phyloP scores from a whole-genome alignment of 768 basidiomycete genomes.

The Leccinum boreale region DNA sequence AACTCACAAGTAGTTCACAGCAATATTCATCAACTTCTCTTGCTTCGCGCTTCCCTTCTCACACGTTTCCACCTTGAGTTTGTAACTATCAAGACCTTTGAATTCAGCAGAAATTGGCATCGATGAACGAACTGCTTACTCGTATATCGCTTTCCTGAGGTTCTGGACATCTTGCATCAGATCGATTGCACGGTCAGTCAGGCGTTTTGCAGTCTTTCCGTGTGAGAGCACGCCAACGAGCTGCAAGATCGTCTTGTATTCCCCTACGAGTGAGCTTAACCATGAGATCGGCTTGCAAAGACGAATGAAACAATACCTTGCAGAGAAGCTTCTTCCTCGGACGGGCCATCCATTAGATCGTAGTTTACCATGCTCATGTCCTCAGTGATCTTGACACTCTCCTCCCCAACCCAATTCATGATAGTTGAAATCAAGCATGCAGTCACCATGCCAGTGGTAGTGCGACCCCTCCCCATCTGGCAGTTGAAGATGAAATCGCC shows the following conservation, averaged over 20 bases:
- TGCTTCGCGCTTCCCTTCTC: conserved; percentile 79
- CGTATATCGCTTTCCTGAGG: conserved; percentile 90
- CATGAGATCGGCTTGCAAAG: background rate
- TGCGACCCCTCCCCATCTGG: conserved; percentile 92
- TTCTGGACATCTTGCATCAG: conserved; percentile 97
- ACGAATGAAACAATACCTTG: conserved; percentile 52
- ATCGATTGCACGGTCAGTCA: conserved; percentile 88
- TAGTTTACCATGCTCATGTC: conserved; percentile 43
- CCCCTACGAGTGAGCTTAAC: conserved; percentile 51
- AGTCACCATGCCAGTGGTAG: conserved; percentile 95
- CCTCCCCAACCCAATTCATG: conserved; percentile 53
- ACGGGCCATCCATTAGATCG: conserved; percentile 75
- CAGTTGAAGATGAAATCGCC: conserved; percentile 93
- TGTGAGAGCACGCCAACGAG: conserved; percentile 89
- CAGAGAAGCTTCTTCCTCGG: conserved; percentile 85
- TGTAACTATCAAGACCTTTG: conserved; percentile 57
- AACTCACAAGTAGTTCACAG: conserved; percentile 82
- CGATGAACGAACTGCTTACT: conserved; percentile 49
- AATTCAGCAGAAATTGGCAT: conserved; percentile 1
- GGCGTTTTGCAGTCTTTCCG: conserved; percentile 87
- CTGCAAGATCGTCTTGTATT: conserved; percentile 95
- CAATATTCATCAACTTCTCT: conserved; percentile 66
- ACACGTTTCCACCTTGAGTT: conserved; percentile 82
- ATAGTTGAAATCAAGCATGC: conserved; percentile 82
- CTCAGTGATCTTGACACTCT: conserved; percentile 36